Base-by-base conservation (phyloP, 371 early-diverging fungal species). In the Rhizopus delemar region DNA sequence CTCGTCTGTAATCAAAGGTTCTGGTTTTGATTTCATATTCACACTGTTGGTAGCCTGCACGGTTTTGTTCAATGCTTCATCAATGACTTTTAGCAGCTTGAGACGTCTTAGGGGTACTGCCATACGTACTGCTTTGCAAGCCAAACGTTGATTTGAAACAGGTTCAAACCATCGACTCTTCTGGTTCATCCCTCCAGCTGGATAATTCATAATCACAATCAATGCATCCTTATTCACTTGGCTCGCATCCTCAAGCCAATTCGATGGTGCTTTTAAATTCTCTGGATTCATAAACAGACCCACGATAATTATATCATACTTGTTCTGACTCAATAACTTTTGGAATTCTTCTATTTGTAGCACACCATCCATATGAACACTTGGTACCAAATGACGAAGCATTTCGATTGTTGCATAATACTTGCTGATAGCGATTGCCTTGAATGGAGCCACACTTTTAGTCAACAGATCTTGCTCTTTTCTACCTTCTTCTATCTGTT, bases 31-130 rank as follows among this genome's bases (percentile, higher is more conserved):
- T 8, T 57, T 62, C 1, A 64, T 38, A 11, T 56, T 39, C 12
- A 49, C 35, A 33, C 51, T 41, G 15, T 65, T 56, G 15, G 38
- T 28, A 11, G 49, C 11, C 5, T 59, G 56, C n/a, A 35, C 6
- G 0, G 34, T 45, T 36, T 59, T 68, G 35, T 61, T 65, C 8
- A 74, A 51, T 41, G 67, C 29, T 9, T 73, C 69, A 15, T 62
- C 73, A 29, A 78, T 73, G 0, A 71, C 62, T 16, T 68, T 68
- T 28, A 80, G 46, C 6, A 84, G 46, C 41, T 82, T 82, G 5
- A 71, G 49, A 12, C 82, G 77, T 16, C 84, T 69, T 15, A 82
- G 68, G 2, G 84, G 84, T 11, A 80, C 79, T 41, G 81, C 74
- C 72, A 84, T 74, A 22, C 82, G 67, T 29, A 71, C 57, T 1